A percentile compares a stretch with the other conserved stretches of the same genome.
Evolutionary conservation across 371 early-diverging fungal species (phyloP).

Genomic region (Blyttiomyces sp.): DNA sequence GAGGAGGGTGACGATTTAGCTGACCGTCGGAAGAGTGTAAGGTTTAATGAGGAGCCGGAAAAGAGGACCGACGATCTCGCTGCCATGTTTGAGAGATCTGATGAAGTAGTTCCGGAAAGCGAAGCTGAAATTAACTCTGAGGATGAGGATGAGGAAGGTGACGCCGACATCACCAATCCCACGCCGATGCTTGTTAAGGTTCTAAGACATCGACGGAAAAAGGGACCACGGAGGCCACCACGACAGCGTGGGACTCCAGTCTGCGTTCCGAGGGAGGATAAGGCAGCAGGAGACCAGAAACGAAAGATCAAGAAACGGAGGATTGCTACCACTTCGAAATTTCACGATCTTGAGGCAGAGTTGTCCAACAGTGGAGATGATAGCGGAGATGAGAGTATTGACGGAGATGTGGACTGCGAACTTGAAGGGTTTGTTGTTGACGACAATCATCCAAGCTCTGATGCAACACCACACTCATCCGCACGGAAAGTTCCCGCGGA

Average conservation of each 20-base stretch:
- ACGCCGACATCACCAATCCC: not conserved
- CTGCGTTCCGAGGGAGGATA: not conserved
- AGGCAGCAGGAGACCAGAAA: not conserved
- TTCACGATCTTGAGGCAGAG: constrained; percentile 27
- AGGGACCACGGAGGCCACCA: constrained; percentile 14
- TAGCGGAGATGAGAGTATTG: constrained; percentile 25
- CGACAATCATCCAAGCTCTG: constrained; percentile 11
- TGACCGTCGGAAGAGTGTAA: not conserved
- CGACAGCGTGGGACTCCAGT: not conserved
- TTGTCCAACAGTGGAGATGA: constrained; percentile 18
- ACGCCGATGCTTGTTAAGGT: not conserved
- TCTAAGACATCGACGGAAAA: constrained; percentile 9
- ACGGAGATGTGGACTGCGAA: constrained; percentile 30
- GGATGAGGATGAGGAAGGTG: constrained; percentile 3
- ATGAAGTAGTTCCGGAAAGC: not conserved
- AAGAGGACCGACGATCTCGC: not conserved
- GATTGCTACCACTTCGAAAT: constrained; percentile 9
- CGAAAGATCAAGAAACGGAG: not conserved
- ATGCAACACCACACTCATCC: constrained; percentile 2
- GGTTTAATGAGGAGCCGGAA: not conserved
- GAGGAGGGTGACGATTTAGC: not conserved
- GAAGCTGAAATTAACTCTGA: constrained; percentile 2
- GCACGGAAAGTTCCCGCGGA: constrained; percentile 1
- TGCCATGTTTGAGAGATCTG: not conserved
- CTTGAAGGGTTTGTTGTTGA: constrained; percentile 32